These are phyloP conservation scores for Saitozyma podzolica DNA, from an alignment of 768 basidiomycete species.

Conservation along the genomic window DNA sequence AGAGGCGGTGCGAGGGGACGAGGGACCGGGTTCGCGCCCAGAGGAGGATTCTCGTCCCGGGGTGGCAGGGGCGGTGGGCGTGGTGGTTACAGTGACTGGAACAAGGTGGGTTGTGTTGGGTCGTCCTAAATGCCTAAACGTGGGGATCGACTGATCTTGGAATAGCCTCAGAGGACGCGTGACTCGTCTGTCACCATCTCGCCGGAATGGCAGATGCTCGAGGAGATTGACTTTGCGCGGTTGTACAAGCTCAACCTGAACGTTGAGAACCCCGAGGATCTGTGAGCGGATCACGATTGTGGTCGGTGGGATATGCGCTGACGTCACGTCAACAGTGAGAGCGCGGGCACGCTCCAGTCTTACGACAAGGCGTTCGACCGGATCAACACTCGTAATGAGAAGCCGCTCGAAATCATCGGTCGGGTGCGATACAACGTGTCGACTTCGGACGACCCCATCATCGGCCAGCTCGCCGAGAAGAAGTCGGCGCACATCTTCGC, in stretches of 20 bases:
- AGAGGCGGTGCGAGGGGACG: conserved; percentile 34
- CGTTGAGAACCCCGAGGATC: conserved; percentile 84
- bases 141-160: no score
- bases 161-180: conserved; percentile 69
- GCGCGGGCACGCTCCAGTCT: conserved; percentile 83
- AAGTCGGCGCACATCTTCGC: conserved; percentile 79
- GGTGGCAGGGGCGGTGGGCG: conserved; percentile 41
- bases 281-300: conserved; percentile 60
- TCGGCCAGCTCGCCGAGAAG: conserved; percentile 83
- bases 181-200: conserved; percentile 93
- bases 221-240: conserved; percentile 95
- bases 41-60: conserved; percentile 32
- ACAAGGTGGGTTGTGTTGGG: conserved; percentile 65
- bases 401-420: conserved; percentile 85
- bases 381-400: conserved; percentile 88
- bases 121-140: conserved; percentile 8
- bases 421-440: conserved; percentile 96
- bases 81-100: conserved; percentile 72
- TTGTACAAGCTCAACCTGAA: conserved; percentile 88
- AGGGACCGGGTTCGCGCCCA: conserved; percentile 54
- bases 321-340: conserved; percentile 16
- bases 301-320: neutral
- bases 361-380: conserved; percentile 97
- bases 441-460: conserved; percentile 95
- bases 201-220: conserved; percentile 88